These are phyloP conservation scores for Tulasnella sp. DNA, from an alignment of 768 basidiomycete species.

Conservation along the genomic window DNA sequence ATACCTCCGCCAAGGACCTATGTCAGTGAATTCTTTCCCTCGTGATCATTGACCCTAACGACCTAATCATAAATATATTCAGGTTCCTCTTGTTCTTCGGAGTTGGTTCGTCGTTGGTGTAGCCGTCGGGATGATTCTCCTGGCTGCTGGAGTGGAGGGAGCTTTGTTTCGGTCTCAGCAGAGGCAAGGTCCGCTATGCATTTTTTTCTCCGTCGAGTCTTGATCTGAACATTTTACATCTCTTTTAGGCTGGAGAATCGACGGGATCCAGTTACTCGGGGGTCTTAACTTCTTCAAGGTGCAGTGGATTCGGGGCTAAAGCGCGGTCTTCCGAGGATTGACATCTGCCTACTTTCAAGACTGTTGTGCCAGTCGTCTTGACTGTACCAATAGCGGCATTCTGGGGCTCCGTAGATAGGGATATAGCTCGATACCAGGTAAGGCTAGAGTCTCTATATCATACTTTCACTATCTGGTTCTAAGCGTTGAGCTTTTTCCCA, in stretches of 20 bases:
- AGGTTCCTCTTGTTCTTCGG: neutral
- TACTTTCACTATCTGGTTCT: neutral
- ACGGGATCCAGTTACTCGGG: slow-evolving; percentile 21
- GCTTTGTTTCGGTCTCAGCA: slow-evolving; percentile 32
- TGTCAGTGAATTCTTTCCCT: neutral
- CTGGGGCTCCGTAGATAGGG: slow-evolving; percentile 44
- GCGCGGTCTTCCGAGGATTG: neutral
- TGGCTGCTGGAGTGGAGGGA: slow-evolving; percentile 41
- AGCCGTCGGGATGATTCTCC: slow-evolving; percentile 28
- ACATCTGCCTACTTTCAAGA: too few relatives aligned
- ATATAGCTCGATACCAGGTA: slow-evolving; percentile 48
- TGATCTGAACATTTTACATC: neutral
- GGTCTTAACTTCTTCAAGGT: slow-evolving; percentile 34
- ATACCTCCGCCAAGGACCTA: neutral
- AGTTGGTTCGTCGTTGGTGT: slow-evolving; percentile 8
- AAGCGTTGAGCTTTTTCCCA: slow-evolving; percentile 22
- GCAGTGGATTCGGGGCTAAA: slow-evolving; percentile 4
- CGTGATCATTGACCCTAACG: neutral
- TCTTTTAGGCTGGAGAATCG: neutral
- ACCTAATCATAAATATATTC: neutral
- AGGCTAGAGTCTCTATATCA: slow-evolving; percentile 9
- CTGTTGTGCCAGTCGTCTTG: slow-evolving; percentile 45
- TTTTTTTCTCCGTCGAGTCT: slow-evolving; percentile 40
- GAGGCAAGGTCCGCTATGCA: slow-evolving; percentile 34
- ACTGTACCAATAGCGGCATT: slow-evolving; percentile 40